Evolutionary conservation across 2,329 filamentous ascomycete genomes (phyloP), one percentile per base, ranked within the genome.

Genomic region (Lachnellula cervina): DNA sequence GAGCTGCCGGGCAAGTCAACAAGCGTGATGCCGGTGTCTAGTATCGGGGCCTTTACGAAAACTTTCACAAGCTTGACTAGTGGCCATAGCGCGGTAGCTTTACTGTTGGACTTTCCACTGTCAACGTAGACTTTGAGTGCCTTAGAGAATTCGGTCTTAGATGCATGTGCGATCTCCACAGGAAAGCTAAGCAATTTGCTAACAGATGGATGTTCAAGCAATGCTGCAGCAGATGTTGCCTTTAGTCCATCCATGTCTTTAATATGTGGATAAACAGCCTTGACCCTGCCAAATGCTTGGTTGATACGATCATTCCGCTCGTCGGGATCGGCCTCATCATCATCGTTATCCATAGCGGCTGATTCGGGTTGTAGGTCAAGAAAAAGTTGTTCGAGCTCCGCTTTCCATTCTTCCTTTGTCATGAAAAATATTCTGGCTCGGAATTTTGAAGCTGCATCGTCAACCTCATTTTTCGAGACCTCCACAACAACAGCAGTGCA

Each of bases 1-100:
- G 76, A 75, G 0, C 79, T 71, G 7, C 80, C 80, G 0, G 80
- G 80, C 0, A 83, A 69, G 57, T 83, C 79, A 0, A 81, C 78
- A 4, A 82, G 69, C 0, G 76, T 74, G 1, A 79, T 72, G 0
- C 79, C 79, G 3, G 76, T 74, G 0, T 72, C 72, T 0, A 83
- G 64, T 0, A 79, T 73, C 0, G 72, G 62, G 0, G 77, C 70
- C 50, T 74, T 77, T 9, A 73, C 70, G 50, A 73, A 80, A 2
- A 82, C 70, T 2, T 68, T 64, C 3, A 75, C 73, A 1, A 64
- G 47, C 0, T 68, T 57, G 1, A 76, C 67, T 1, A 76, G 58
- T 0, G 73, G 73, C 73, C 73, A 76, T 0, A 63, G 60, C 0
- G 66, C 59, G 73, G 54, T 69, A 72, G 60, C 76, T 54, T 55